Evolutionary conservation across 2,329 filamentous ascomycete genomes (phyloP), one percentile per base, ranked within the genome.

Genomic region (Parafenestella ontariensis): DNA sequence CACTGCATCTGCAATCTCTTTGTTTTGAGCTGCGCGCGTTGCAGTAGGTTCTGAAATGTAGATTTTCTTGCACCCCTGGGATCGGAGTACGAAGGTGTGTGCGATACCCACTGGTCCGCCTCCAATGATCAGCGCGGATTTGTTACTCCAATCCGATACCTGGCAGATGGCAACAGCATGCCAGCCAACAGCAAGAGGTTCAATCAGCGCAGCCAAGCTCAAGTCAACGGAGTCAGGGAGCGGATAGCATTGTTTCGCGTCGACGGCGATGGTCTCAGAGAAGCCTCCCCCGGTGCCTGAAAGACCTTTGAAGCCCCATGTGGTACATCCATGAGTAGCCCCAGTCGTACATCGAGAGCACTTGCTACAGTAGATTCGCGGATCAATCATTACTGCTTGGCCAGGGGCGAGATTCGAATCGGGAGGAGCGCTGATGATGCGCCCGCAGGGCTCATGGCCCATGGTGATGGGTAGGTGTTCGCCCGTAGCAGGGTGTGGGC

Each of bases 401-500:
- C 71, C 70, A 2, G 57, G 46, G 2, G 43, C 46, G n/a, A 73
- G 59, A 21, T 52, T 46, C 0, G 66, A 71, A 9, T 37, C 46
- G 21, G 53, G 3, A 1, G 64, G 62, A 2, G 64, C 59, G 36
- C 56, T 57, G 42, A 64, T 48, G 34, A 72, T 56, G 17, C 66
- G 63, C 17, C 71, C 71, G 26, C 58, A 62, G 60, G 73, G 71
- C 43, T 73, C 71, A 48, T 73, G 70, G 49, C 71, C 70, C 49
- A 73, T 54, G 20, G 70, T 73, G 0, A 71, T 42, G 7, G 70
- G 71, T 5, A 65, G 46, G 17, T 47, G 40, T 15, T 62, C 53
- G 26, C 54, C 41, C 8, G 69, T 70, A 8, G 58, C 13, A 5
- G 64, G 55, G 44, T 72, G 68, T 13, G 68, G 64, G 13, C 46